Evolutionary conservation across 148 eudicot species (phyloP), one percentile per base, ranked within the genome.

Genomic region (Vaccinium myrtillus): DNA sequence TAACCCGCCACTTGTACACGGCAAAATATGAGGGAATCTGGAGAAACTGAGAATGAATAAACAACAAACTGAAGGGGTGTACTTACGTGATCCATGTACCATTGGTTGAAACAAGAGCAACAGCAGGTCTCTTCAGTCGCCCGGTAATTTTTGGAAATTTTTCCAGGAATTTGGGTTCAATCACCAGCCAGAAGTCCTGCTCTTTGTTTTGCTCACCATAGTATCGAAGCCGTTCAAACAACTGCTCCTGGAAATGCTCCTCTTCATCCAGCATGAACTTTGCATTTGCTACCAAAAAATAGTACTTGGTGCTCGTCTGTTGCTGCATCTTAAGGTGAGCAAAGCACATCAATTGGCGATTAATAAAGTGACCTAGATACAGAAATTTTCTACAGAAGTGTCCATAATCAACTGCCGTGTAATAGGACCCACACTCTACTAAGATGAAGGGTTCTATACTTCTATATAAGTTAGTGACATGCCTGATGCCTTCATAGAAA

Each of bases 231-330:
- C 98, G 88, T 91, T 97, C 99, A 50, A 77, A 85, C 93, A 97
- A 67, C n/a, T 54, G 94, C 93, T 97, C 99, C 86, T 93, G 79
- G 83, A 97, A 95, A 85, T 97, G 99, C 90, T 95, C 99, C 87
- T 97, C 99, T 80, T 97, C 99, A 81, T 97, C 99, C 88, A 97
- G 93, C 99, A 97, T 97, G 92, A 97, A 97, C 81, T 97, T 97
- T 14, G 99, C 99, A 86, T 97, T 97, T 75, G 99, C 99, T 82
- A 97, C 96, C 75, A 95, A 90, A 56, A 97, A 97, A 83, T 94
- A 89, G 79, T 95, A 97, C 88, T 86, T 97, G 25, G 88, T 92
- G 49, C 81, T 91, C 6, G 88, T 78, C 79, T 87, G 89, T 83
- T 91, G 92, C 93, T 92, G 92, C 87, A 87, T 70, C 55, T 87